These are phyloP conservation scores for Penicillium paxilli DNA, from an alignment of 495 filamentous ascomycete genomes.

Conservation along the genomic window DNA sequence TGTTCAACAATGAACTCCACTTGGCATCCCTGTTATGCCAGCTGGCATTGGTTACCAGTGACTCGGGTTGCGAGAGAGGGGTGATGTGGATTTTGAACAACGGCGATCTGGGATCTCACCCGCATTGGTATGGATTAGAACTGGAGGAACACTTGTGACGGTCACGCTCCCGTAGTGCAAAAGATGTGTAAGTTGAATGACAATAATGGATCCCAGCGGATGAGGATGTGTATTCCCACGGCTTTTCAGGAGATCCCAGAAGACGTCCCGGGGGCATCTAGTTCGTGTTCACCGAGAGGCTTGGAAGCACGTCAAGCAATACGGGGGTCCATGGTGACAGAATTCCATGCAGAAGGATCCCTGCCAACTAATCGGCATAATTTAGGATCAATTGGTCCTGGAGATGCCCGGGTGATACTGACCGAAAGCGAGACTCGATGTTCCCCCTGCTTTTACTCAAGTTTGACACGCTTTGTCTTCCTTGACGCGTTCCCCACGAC, in stretches of 20 bases:
- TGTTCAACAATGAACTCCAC: neutral
- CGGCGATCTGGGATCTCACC: conserved; percentile 9
- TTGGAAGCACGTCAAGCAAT: no score
- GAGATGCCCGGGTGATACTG: no score
- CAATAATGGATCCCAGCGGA: no score
- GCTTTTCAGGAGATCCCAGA: no score
- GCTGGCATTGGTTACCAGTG: conserved; percentile 14
- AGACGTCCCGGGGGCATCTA: no score
- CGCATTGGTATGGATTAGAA: neutral
- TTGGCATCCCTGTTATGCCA: neutral
- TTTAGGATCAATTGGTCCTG: no score
- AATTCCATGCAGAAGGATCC: neutral
- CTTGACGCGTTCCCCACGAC: neutral
- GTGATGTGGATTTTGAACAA: conserved; percentile 3
- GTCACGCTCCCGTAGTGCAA: no score
- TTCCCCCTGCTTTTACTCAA: conserved; percentile 4
- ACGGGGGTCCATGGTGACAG: no score
- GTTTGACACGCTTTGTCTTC: neutral
- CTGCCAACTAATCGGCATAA: neutral
- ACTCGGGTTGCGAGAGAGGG: conserved; percentile 2
- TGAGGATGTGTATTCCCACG: no score
- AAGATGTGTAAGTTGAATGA: no score
- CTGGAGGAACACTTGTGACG: no score
- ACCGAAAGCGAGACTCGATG: neutral
- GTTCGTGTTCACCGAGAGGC: no score